A percentile compares a stretch with the other conserved stretches of the same genome.
These are phyloP conservation scores for Schoenoplectus triqueter DNA, from an alignment of 202 grass and related monocot species.

Conservation along the genomic window DNA sequence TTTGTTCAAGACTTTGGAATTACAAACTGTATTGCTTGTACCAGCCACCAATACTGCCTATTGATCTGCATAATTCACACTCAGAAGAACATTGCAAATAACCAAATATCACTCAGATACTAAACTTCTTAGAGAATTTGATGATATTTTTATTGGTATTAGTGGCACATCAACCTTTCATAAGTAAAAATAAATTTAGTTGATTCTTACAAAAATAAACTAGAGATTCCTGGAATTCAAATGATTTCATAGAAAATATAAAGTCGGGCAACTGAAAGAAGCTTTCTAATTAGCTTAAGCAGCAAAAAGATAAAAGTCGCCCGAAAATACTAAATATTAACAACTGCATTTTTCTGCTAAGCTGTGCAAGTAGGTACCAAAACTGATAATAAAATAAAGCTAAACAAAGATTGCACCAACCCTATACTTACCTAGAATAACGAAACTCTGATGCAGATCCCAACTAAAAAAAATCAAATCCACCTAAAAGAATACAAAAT, in stretches of 20 bases:
- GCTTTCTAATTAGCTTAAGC: not conserved
- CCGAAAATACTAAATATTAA: not conserved
- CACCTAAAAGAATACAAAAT: not conserved
- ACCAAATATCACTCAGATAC: not conserved
- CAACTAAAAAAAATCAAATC: slow-evolving; percentile 2
- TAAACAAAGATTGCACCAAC: slow-evolving; percentile 1
- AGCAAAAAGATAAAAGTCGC: not conserved
- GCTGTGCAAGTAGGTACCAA: slow-evolving; percentile 2
- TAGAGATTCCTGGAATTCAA: not conserved
- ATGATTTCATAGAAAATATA: not conserved
- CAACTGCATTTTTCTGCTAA: slow-evolving; percentile 21
- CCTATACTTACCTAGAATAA: not conserved
- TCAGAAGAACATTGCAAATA: not conserved
- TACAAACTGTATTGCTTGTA: slow-evolving; percentile 4
- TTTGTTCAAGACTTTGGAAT: not conserved
- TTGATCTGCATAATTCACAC: not conserved
- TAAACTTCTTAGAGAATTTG: not conserved
- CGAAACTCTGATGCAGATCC: slow-evolving; percentile 7
- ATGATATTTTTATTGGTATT: slow-evolving; percentile 5
- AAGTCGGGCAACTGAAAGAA: not conserved
- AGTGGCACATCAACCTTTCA: not conserved
- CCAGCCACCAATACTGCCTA: not conserved
- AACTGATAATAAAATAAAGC: slow-evolving; percentile 19
- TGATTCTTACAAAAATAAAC: not conserved
- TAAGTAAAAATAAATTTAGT: slow-evolving; percentile 27